Evolutionary conservation across 768 basidiomycete species (phyloP).

Genomic region (Tylopilus sp.): DNA sequence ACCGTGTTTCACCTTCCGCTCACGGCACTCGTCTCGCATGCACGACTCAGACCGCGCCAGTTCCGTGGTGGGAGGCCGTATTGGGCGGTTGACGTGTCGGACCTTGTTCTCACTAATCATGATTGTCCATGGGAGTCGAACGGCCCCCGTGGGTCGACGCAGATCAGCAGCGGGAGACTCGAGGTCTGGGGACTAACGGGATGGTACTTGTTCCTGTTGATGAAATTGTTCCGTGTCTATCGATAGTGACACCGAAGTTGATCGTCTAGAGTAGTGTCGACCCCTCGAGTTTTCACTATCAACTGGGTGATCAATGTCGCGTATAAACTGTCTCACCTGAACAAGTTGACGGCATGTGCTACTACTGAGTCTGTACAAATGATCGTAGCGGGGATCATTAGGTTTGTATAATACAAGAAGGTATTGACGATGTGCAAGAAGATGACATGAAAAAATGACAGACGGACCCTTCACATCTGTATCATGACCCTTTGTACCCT

Average conservation of each 20-base stretch:
- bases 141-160: constrained; percentile 36
- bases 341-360: neutral
- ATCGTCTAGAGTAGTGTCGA: neutral
- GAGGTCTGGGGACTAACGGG: constrained; percentile 86
- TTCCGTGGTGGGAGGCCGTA: constrained; percentile 58
- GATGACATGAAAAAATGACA: constrained; percentile 15
- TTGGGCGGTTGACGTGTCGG: constrained; percentile 65
- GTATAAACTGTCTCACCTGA: neutral
- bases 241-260: constrained; percentile 23
- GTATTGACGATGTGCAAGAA: constrained; percentile 16
- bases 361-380: neutral
- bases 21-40: constrained; percentile 41
- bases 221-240: constrained; percentile 52
- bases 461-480: constrained; percentile 8
- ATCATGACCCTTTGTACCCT: constrained; percentile 12
- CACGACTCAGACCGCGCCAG: constrained; percentile 45
- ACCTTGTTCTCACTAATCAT: constrained; percentile 39
- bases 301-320: too few species aligned
- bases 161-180: constrained; percentile 45
- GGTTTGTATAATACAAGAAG: constrained; percentile 24
- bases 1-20: constrained; percentile 71
- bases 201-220: constrained; percentile 69
- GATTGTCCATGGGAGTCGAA: constrained; percentile 29
- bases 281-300: neutral
- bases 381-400: constrained; percentile 8